Conservation (phyloP, 306 rosid species). For the Quercus bicolor region DNA sequence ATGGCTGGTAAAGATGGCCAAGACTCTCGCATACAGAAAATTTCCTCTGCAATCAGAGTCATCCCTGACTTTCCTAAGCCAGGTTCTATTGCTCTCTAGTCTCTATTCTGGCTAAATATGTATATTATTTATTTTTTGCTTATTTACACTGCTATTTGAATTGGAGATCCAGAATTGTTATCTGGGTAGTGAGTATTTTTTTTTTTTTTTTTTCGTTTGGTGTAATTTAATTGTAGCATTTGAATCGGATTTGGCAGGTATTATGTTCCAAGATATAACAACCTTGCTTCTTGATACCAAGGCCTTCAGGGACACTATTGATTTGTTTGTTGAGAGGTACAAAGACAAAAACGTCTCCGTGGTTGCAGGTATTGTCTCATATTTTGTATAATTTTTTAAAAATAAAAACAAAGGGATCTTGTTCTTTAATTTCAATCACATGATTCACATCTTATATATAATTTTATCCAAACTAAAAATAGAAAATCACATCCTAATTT, state of each 20-base stretch:
- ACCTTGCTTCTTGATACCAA: constrained; percentile 83
- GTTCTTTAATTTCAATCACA: background rate
- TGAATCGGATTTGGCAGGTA: constrained; percentile 49
- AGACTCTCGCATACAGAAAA: constrained; percentile 65
- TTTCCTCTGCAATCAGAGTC: constrained; percentile 76
- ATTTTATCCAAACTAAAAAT: no score
- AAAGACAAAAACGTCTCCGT: constrained; percentile 72
- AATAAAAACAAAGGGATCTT: background rate
- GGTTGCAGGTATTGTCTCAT: constrained; percentile 69
- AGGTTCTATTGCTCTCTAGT: constrained; percentile 33
- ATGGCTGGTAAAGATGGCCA: constrained; percentile 59
- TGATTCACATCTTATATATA: no score
- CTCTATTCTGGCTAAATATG: no score
- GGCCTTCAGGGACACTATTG: constrained; percentile 93
- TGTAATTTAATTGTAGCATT: background rate
- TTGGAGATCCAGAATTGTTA: background rate
- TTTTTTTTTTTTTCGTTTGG: no score
- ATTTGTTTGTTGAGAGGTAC: constrained; percentile 94
- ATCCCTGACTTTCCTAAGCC: constrained; percentile 94
- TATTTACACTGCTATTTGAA: background rate
- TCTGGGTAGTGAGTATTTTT: constrained; percentile 14
- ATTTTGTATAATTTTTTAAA: background rate
- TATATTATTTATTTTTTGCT: no score
- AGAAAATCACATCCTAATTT: no score
- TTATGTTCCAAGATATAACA: constrained; percentile 92